A percentile compares a stretch with the other conserved stretches of the same genome.
Evolutionary conservation across 2,329 filamentous ascomycete species (phyloP).

Genomic region (Dissoconium aciculare): DNA sequence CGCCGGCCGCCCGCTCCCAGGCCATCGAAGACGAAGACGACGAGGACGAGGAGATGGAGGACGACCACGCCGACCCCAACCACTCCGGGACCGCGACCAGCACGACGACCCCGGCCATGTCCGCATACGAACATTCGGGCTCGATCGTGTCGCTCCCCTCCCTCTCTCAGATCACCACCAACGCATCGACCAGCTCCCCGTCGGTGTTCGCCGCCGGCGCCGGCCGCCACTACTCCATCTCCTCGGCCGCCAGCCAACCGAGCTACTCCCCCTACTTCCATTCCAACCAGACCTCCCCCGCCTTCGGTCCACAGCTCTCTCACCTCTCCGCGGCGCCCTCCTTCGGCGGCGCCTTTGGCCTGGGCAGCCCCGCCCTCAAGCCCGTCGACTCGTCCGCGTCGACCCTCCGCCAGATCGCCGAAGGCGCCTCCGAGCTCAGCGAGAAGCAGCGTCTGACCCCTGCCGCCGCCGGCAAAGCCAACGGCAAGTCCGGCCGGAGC

Average conservation of each 20-base stretch:
- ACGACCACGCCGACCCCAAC: constrained; percentile 18
- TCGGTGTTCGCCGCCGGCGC: constrained; percentile 16
- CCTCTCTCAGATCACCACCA: constrained; percentile 27
- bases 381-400: constrained; percentile 38
- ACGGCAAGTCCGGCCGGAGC: constrained; percentile 10
- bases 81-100: constrained; percentile 4
- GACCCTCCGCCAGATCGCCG: constrained; percentile 16
- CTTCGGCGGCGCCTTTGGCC: constrained; percentile 13
- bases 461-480: too few species aligned
- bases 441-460: constrained; percentile 13
- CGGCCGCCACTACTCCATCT: constrained; percentile 25
- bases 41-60: constrained; percentile 48
- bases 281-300: constrained; percentile 41
- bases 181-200: constrained; percentile 22
- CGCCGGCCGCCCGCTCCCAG: constrained; percentile 1
- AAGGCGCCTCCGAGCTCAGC: constrained; percentile 15
- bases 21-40: constrained; percentile 24
- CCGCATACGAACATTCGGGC: constrained; percentile 10
- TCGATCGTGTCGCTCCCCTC: constrained; percentile 26
- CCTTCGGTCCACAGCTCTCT: constrained; percentile 36
- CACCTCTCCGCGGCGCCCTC: constrained; percentile 14
- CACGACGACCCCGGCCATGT: constrained; percentile 22
- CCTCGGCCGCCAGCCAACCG: constrained; percentile 23
- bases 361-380: constrained; percentile 33
- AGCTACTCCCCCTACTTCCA: constrained; percentile 25